Base-by-base conservation (phyloP, 2,329 filamentous ascomycete genomes). In the Blumeriella jaapii region DNA sequence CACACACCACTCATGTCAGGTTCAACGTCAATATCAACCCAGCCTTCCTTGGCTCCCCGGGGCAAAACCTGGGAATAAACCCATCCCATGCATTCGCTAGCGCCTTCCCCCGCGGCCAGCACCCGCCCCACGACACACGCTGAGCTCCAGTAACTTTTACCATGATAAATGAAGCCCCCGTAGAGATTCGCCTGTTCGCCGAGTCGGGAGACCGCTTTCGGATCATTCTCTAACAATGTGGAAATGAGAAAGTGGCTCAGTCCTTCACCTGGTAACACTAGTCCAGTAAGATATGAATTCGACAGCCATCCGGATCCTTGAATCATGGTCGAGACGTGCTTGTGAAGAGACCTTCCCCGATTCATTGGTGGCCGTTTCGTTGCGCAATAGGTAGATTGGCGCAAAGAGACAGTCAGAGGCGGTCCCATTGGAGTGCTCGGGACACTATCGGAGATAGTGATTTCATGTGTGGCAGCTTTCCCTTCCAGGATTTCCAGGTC, bases 101-200 rank as follows among this genome's bases (percentile, higher is more conserved):
- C 68, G 2, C 73, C 74, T 34, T 67, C 67, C 6, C 71, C 69
- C 17, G 74, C 74, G 18, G 74, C 74, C 20, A 81, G 58, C 3
- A 81, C 73, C 17, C 74, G 68, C 3, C 75, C 76, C 7, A 80
- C 68, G 26, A 81, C 63, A 50, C 74, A 79, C 9, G 68, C 64
- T 1, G 71, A 78, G 55, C 74, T 80, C 76, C 76, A 81, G 53
- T 79, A 81, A 42, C 74, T 80, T 59, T 72, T 76, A 2, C 66
- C 66, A 4, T 55, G 58, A 48, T 78, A 79, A 3, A 78, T 63
- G 43, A 81, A 80, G 0, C 77, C 76, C 11, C 72, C 71, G 27
- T 71, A 75, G 1, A 81, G 56, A 42, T 75, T 76, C 3, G 74
- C 73, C 49, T 72, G 65, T 1, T 71, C 63, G 0, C 76, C 76